A percentile compares a stretch with the other conserved stretches of the same genome.
phyloP scores from a whole-genome alignment of 2,329 filamentous ascomycete species.

The Sarocladium brachiariae region DNA sequence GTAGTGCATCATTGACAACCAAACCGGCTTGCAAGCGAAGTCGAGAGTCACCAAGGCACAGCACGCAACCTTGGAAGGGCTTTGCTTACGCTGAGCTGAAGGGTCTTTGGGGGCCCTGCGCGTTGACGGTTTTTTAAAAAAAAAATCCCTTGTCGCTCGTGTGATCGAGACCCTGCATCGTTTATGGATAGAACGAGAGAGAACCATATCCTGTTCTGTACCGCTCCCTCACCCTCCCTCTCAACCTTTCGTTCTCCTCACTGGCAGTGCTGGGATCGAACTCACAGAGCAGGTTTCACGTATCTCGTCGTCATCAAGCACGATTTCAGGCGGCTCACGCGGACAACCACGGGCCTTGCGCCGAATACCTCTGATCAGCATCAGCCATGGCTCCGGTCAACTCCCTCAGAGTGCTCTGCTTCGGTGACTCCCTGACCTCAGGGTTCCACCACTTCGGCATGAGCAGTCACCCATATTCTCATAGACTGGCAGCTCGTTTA shows the following conservation, averaged over 20 bases:
- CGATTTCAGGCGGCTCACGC: no score
- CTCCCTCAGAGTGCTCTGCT: slow-evolving; percentile 51
- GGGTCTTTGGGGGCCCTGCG: not conserved
- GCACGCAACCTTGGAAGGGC: not conserved
- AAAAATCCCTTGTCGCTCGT: no score
- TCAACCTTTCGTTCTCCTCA: not conserved
- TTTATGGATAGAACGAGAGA: not conserved
- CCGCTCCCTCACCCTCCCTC: not conserved
- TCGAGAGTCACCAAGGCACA: no score
- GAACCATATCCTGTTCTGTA: not conserved
- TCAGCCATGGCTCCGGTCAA: slow-evolving; percentile 15
- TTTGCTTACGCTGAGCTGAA: not conserved
- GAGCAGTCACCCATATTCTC: slow-evolving; percentile 46
- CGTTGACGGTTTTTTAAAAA: not conserved
- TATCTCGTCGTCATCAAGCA: no score
- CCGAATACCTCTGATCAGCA: not conserved
- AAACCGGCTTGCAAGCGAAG: not conserved
- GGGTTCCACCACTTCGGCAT: slow-evolving; percentile 41
- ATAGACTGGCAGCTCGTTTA: slow-evolving; percentile 39
- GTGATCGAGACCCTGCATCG: not conserved
- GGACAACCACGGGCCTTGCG: no score
- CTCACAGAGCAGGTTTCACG: no score
- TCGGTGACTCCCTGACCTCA: slow-evolving; percentile 57
- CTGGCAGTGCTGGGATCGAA: no score
- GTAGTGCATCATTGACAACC: not conserved